These are phyloP conservation scores for Mallotus repandus DNA, from an alignment of 441 rosid species.

Conservation along the genomic window DNA sequence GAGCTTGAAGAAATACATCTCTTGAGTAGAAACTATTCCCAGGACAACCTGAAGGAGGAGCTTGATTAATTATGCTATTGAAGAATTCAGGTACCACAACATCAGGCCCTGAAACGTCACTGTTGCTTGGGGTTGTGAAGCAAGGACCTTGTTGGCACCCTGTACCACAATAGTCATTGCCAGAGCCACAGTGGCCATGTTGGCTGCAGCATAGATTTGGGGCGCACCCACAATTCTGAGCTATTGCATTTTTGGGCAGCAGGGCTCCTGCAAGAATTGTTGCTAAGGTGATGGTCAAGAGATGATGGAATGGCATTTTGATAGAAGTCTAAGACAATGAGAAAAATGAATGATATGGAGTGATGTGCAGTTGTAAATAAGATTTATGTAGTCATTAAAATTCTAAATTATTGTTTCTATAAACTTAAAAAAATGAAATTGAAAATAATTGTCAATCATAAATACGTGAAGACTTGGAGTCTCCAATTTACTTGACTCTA, in stretches of 20 bases:
- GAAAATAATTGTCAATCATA: too few species aligned
- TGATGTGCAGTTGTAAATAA: too few species aligned
- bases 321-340: not conserved
- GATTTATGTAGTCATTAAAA: too few species aligned
- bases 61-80: conserved; percentile 28
- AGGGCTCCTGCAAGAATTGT: not conserved
- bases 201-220: conserved; percentile 37
- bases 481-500: too few species aligned
- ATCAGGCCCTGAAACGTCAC: too few species aligned
- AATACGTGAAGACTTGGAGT: too few species aligned
- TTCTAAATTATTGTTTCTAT: too few species aligned
- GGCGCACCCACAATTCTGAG: conserved; percentile 35
- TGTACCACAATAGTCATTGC: conserved; percentile 24
- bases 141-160: conserved; percentile 41
- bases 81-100: conserved; percentile 33
- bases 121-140: not conserved
- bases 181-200: conserved; percentile 37
- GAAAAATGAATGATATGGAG: too few species aligned
- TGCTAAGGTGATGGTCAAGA: not conserved
- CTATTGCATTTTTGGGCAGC: conserved; percentile 1
- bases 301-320: not conserved
- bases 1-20: too few species aligned
- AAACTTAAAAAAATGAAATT: too few species aligned
- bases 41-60: conserved; percentile 18
- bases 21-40: too few species aligned